These are phyloP conservation scores for Paracamarosporium sp. DNA, from an alignment of 2,329 filamentous ascomycete species.

Conservation along the genomic window DNA sequence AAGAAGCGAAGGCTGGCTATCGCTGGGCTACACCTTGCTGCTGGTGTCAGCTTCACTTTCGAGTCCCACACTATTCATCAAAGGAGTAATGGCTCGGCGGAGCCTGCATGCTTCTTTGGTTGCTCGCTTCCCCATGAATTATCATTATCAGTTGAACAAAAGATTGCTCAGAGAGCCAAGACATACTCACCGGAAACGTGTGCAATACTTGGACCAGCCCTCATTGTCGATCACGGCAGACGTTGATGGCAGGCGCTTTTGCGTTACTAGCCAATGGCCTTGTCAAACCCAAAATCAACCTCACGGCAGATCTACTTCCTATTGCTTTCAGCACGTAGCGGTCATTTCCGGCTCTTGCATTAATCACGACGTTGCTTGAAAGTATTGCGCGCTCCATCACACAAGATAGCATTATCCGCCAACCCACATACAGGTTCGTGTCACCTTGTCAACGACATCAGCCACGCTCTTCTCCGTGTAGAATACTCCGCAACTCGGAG, in stretches of 20 bases:
- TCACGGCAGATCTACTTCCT: not conserved
- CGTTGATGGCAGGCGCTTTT: not conserved
- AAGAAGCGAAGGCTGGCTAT: not conserved
- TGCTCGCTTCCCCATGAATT: not conserved
- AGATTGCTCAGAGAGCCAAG: not conserved
- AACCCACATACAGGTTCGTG: no score
- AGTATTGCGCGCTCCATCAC: not conserved
- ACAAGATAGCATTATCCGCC: not conserved
- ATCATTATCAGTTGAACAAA: no score
- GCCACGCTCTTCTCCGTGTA: not conserved
- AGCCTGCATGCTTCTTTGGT: not conserved
- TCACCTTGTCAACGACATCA: not conserved
- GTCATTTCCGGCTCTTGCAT: not conserved
- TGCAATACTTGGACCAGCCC: not conserved
- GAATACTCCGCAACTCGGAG: constrained; percentile 6
- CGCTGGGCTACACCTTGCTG: not conserved
- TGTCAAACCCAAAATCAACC: not conserved
- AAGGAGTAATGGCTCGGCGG: not conserved
- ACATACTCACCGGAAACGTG: not conserved
- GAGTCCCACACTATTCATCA: not conserved
- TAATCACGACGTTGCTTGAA: not conserved
- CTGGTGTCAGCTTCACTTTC: constrained; percentile 9
- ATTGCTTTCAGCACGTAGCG: not conserved
- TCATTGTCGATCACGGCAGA: not conserved
- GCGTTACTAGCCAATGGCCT: not conserved